A percentile compares a stretch with the other conserved stretches of the same genome.
These are phyloP conservation scores for Silybum marianum DNA, from an alignment of 129 eudicot genomes.

Conservation along the genomic window DNA sequence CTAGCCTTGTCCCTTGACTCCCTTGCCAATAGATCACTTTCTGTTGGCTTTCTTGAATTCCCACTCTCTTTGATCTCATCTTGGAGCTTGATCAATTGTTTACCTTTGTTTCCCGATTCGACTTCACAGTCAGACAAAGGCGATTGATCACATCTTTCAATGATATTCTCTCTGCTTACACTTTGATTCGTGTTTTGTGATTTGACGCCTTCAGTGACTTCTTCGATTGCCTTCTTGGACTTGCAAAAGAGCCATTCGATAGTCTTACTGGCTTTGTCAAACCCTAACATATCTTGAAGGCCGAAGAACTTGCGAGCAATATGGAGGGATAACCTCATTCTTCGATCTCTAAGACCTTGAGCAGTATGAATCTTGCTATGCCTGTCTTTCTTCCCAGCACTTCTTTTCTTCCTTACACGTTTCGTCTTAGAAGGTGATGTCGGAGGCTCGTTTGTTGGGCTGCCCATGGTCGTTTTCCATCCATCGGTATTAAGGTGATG, in stretches of 20 bases:
- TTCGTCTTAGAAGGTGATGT: constrained; percentile 21
- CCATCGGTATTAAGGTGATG: constrained; percentile 16
- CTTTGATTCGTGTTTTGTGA: constrained; percentile 32
- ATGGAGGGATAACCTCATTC: constrained; percentile 66
- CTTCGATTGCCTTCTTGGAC: constrained; percentile 56
- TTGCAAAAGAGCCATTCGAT: constrained; percentile 66
- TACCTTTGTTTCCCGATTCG: constrained; percentile 34
- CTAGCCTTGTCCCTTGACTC: constrained; percentile 55
- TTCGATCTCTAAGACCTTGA: constrained; percentile 56
- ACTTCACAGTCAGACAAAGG: constrained; percentile 16
- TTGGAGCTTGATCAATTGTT: constrained; percentile 23
- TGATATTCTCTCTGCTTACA: constrained; percentile 21
- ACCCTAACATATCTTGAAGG: constrained; percentile 70
- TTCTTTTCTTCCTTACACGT: constrained; percentile 35
- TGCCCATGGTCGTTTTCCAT: not conserved
- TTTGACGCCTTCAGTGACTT: constrained; percentile 29
- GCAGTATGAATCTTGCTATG: constrained; percentile 70
- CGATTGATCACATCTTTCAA: constrained; percentile 16
- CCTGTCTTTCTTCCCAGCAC: constrained; percentile 55
- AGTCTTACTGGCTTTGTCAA: constrained; percentile 67
- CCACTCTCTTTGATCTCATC: constrained; percentile 21
- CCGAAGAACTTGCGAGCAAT: constrained; percentile 66
- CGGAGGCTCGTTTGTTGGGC: constrained; percentile 20
- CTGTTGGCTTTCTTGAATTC: constrained; percentile 12
- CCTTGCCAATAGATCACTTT: constrained; percentile 28